Evolutionary conservation across 257 asterid species (phyloP).

Genomic region (Solanum megistacrolobum): DNA sequence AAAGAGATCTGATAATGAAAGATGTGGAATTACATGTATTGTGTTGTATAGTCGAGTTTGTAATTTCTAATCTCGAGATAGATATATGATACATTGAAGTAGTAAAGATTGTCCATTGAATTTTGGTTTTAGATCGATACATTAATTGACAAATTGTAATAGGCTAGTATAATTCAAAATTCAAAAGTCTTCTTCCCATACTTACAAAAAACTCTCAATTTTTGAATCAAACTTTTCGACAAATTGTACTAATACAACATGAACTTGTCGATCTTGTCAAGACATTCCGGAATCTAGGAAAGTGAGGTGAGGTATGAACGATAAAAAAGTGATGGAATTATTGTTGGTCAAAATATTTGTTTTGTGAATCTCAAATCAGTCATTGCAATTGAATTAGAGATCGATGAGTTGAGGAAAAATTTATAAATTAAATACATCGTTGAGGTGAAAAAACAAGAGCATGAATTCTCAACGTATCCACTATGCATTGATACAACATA

Average conservation of each 20-base stretch:
- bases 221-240: background rate
- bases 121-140: background rate
- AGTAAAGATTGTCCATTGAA: background rate
- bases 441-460: background rate
- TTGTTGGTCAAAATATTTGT: background rate
- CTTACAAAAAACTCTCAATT: background rate
- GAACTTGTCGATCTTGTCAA: background rate
- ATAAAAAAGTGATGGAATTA: too few relatives aligned
- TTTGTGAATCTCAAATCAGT: background rate
- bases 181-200: background rate
- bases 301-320: background rate
- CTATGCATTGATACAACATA: too few relatives aligned
- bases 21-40: background rate
- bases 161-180: background rate
- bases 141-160: too few relatives aligned
- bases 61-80: too few relatives aligned
- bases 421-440: background rate
- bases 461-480: too few relatives aligned
- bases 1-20: background rate
- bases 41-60: background rate
- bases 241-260: background rate
- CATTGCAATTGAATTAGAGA: too few relatives aligned
- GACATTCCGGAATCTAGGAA: background rate
- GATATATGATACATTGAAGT: background rate
- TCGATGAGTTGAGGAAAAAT: background rate